Base-by-base conservation (phyloP, 2,329 filamentous ascomycete genomes). In the Lachnellula cervina region DNA sequence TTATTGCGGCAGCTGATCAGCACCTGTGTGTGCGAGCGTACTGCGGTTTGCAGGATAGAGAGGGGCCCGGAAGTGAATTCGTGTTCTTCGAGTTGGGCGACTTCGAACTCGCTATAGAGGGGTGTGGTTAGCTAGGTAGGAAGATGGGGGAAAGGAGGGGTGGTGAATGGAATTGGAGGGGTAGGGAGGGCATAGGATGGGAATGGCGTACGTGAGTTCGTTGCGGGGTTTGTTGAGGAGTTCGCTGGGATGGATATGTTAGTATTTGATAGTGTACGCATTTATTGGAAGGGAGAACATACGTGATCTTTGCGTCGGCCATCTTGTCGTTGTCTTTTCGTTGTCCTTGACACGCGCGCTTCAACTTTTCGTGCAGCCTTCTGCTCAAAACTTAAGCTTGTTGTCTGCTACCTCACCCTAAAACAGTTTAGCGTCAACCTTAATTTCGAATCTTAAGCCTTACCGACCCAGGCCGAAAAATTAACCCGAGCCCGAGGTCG, bases 1-100 rank as follows among this genome's bases (percentile, higher is more conserved):
- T 97, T 97, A 83, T 96, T 97, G 64, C 94, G 91, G 77, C 93
- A 93, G 53, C 90, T 96, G 71, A 99, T 97, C 63, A 99, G 84
- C 60, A 99, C 93, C 76, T 97, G 94, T 44, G 88, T 89, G 78
- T 97, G 93, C 63, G 88, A 89, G 72, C 92, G 89, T 56, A 97
- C 94, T 62, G 94, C 94, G 57, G 94, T 97, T 77, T 97, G 93
- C 59, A 99, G 89, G 69, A 99, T 94, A 5, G 91, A 97, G 46
- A 97, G 81, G 8, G 89, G 89, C 3, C 89, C 89, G 40, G 86
- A 83, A 61, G 84, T 88, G 73, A 91, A 85, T 74, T 92, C 88
- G 72, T 91, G 86, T 70, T 89, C 86, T 72, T 90, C 87, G 64
- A 83, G 77, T 69, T 91, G 86, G 52, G 88, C 85, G 65, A 96